These are phyloP conservation scores for Boletus speciosus DNA, from an alignment of 768 basidiomycete genomes.

Conservation along the genomic window DNA sequence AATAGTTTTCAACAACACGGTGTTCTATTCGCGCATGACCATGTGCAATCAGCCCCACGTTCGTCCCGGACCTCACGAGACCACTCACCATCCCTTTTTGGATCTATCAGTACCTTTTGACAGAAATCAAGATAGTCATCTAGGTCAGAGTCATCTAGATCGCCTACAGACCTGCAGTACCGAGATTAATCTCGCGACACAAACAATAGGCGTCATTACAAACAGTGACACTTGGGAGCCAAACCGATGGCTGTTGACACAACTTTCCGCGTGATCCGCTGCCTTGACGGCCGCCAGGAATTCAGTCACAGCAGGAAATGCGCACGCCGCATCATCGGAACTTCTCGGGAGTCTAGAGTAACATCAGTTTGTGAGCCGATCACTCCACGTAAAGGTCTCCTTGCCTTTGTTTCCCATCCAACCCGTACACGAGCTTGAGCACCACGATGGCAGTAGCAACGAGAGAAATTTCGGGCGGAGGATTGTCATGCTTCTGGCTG, in stretches of 20 bases:
- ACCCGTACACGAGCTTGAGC: slow-evolving; percentile 81
- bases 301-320: slow-evolving; percentile 49
- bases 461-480: slow-evolving; percentile 65
- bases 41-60: slow-evolving; percentile 12
- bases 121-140: slow-evolving; percentile 70
- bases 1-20: slow-evolving; percentile 37
- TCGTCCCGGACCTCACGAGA: slow-evolving; percentile 9
- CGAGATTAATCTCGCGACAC: slow-evolving; percentile 4
- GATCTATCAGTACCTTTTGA: slow-evolving; percentile 46
- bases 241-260: slow-evolving; percentile 37
- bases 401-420: slow-evolving; percentile 67
- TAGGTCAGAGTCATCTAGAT: slow-evolving; percentile 47
- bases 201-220: slow-evolving; percentile 24
- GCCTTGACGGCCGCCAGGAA: slow-evolving; percentile 43
- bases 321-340: slow-evolving; percentile 55
- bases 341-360: slow-evolving; percentile 42
- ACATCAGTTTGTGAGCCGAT: slow-evolving; percentile 9
- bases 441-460: slow-evolving; percentile 60
- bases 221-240: slow-evolving; percentile 46
- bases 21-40: slow-evolving; percentile 21
- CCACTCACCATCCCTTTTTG: slow-evolving; percentile 25
- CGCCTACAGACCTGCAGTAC: slow-evolving; percentile 46
- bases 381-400: slow-evolving; percentile 12
- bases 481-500: slow-evolving; percentile 56
- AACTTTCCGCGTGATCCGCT: slow-evolving; percentile 34